These are phyloP conservation scores for Russula emetica DNA, from an alignment of 768 basidiomycete species.

Conservation along the genomic window DNA sequence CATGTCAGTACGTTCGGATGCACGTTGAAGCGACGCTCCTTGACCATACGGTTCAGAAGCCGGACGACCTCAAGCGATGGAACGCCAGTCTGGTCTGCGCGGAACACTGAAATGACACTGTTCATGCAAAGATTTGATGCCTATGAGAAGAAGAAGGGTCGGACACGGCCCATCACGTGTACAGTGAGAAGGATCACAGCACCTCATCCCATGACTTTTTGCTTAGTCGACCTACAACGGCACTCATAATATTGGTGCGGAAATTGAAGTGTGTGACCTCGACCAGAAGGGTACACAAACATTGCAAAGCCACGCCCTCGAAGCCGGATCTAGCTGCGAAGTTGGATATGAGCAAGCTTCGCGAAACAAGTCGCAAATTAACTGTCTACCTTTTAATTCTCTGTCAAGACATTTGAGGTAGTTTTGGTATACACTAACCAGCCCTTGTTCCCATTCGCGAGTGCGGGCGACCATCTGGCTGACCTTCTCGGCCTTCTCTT, in stretches of 20 bases:
- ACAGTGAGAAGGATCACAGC: slow-evolving; percentile 32
- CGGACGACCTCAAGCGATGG: slow-evolving; percentile 87
- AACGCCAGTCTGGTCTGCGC: slow-evolving; percentile 71
- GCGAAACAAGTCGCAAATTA: slow-evolving; percentile 18
- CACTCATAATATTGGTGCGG: slow-evolving; percentile 84
- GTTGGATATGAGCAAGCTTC: not conserved
- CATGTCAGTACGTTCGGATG: slow-evolving; percentile 85
- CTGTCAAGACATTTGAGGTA: slow-evolving; percentile 82
- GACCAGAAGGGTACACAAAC: slow-evolving; percentile 80
- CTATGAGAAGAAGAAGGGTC: slow-evolving; percentile 41
- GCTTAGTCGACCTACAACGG: slow-evolving; percentile 77
- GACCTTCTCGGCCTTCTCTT: slow-evolving; percentile 89
- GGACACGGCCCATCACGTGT: slow-evolving; percentile 21
- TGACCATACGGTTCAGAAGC: slow-evolving; percentile 91
- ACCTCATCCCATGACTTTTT: slow-evolving; percentile 88
- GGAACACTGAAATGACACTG: slow-evolving; percentile 78
- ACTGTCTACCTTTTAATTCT: slow-evolving; percentile 73
- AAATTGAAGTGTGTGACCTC: slow-evolving; percentile 97
- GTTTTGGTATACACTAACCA: slow-evolving; percentile 81
- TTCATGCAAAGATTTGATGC: slow-evolving; percentile 80
- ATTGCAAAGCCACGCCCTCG: slow-evolving; percentile 66
- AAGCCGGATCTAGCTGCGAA: slow-evolving; percentile 58
- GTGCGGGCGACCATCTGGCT: slow-evolving; percentile 86
- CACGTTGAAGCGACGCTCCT: slow-evolving; percentile 85
- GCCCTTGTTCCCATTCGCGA: slow-evolving; percentile 93